Conservation (phyloP, 2,329 filamentous ascomycete genomes). For the Fusarium neocosmosporiellum region DNA sequence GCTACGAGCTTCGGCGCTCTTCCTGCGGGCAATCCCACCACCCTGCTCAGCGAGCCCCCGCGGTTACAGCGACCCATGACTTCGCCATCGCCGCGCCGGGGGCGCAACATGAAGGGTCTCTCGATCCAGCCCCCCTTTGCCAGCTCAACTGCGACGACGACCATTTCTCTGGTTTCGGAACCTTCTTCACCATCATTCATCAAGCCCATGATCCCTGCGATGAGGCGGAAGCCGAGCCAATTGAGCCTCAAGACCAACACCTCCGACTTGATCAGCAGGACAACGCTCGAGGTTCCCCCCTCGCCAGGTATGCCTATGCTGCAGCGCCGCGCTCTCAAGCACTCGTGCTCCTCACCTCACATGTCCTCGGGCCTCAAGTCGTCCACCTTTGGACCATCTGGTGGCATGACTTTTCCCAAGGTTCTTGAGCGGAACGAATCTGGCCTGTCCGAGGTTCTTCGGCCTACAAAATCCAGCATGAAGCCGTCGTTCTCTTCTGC, state of each 20-base stretch:
- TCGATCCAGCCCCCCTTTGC: conserved; percentile 76
- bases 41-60: conserved; percentile 54
- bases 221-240: conserved; percentile 81
- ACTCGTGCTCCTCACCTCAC: conserved; percentile 75
- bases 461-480: conserved; percentile 60
- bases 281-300: conserved; percentile 64
- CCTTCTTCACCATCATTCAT: conserved; percentile 82
- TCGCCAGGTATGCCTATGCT: conserved; percentile 69
- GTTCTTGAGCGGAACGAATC: conserved; percentile 70
- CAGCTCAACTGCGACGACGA: conserved; percentile 55
- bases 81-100: conserved; percentile 75
- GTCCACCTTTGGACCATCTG: conserved; percentile 68
- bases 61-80: conserved; percentile 70
- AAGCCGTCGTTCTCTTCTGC: conserved; percentile 53
- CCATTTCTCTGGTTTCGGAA: conserved; percentile 67
- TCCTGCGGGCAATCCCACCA: conserved; percentile 22
- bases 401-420: conserved; percentile 73
- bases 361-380: conserved; percentile 71
- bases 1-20: conserved; percentile 66
- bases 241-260: conserved; percentile 81
- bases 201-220: conserved; percentile 77
- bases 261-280: conserved; percentile 62
- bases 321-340: conserved; percentile 72
- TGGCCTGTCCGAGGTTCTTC: conserved; percentile 68
- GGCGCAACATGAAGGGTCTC: conserved; percentile 86